Conservation (phyloP, 1,139 yeast genomes). For the Candida mesenterica region DNA sequence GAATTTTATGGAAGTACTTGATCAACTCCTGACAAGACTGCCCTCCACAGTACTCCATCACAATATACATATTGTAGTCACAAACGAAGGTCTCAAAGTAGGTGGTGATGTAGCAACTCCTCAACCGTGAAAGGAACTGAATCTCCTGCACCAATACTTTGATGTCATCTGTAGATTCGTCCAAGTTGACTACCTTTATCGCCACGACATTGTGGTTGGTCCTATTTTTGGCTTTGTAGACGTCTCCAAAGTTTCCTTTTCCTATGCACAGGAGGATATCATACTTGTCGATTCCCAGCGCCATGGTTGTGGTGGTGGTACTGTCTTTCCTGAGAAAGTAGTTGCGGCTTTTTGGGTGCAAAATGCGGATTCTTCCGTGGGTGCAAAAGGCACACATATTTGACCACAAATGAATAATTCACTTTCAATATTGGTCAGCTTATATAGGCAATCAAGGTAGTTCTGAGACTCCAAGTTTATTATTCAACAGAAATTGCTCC, state of each 20-base stretch:
- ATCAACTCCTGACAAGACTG: slow-evolving; percentile 80
- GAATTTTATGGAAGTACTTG: slow-evolving; percentile 36
- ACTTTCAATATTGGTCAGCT: no score
- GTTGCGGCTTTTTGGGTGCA: no score
- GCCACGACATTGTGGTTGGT: slow-evolving; percentile 54
- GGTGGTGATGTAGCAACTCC: slow-evolving; percentile 61
- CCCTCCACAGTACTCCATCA: slow-evolving; percentile 92
- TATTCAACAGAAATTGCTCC: no score
- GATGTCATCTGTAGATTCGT: slow-evolving; percentile 71
- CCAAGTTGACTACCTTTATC: slow-evolving; percentile 74
- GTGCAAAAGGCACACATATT: no score
- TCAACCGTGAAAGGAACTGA: slow-evolving; percentile 62
- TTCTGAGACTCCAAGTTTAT: no score
- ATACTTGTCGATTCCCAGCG: slow-evolving; percentile 22
- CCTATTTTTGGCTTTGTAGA: slow-evolving; percentile 57
- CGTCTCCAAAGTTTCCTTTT: slow-evolving; percentile 85
- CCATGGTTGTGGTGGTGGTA: slow-evolving; percentile 13
- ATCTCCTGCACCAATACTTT: slow-evolving; percentile 71
- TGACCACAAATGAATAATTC: no score
- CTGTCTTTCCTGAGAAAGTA: slow-evolving; percentile 1
- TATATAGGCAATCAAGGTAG: no score
- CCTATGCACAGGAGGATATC: slow-evolving; percentile 64
- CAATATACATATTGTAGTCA: slow-evolving; percentile 75
- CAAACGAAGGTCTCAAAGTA: slow-evolving; percentile 63
- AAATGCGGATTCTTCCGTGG: no score